Percentiles rank a stretch among this genome's conserved stretches.
Evolutionary conservation across 768 basidiomycete species (phyloP).

Genomic region (Paxillus involutus): DNA sequence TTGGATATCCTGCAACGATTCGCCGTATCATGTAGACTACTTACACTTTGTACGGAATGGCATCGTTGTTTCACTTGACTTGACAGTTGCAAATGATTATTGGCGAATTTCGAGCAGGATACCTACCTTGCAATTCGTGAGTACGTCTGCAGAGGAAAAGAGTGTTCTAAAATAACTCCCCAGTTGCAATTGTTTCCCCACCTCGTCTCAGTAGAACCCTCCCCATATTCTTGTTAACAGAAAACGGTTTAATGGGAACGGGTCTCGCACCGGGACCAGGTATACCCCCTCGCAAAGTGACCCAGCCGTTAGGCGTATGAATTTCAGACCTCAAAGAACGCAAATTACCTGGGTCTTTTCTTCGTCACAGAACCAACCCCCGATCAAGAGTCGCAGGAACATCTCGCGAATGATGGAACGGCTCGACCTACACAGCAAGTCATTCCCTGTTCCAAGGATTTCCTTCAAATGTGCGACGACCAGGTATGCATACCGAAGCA

Average conservation of each 20-base stretch:
- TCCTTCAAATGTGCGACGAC: neutral
- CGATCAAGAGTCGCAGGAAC: conserved; percentile 88
- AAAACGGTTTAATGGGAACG: conserved; percentile 86
- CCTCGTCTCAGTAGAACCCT: no score
- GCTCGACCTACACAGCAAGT: conserved; percentile 61
- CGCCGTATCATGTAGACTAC: conserved; percentile 6
- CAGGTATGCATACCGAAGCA: conserved; percentile 59
- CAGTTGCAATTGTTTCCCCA: conserved; percentile 90
- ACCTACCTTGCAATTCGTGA: conserved; percentile 30
- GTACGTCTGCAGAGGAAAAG: neutral
- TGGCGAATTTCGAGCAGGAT: conserved; percentile 42
- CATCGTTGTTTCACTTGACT: neutral
- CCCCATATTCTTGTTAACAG: conserved; percentile 92
- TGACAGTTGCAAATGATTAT: conserved; percentile 12
- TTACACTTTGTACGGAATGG: neutral
- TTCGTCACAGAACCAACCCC: conserved; percentile 68
- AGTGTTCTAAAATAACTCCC: no score
- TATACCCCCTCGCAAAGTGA: conserved; percentile 63
- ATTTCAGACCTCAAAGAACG: neutral
- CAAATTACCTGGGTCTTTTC: conserved; percentile 73
- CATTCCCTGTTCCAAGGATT: neutral
- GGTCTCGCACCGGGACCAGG: conserved; percentile 45
- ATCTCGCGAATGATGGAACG: conserved; percentile 93
- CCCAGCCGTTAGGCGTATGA: conserved; percentile 1
- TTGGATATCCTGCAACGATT: neutral